These are phyloP conservation scores for Mycena sanguinolenta DNA, from an alignment of 768 basidiomycete genomes.

Conservation along the genomic window DNA sequence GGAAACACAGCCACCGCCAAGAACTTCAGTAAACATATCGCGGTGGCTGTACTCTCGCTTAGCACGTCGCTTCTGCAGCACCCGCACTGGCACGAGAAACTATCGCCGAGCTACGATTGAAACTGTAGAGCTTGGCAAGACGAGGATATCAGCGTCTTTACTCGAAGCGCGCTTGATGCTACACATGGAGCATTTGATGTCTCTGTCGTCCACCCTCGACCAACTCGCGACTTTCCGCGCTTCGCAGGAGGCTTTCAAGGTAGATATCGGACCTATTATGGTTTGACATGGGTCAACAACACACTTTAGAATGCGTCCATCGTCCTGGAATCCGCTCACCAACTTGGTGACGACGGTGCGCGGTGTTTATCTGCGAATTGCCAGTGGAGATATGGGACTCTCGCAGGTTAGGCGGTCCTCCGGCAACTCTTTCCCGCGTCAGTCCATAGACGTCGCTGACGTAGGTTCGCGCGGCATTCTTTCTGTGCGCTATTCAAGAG, in stretches of 20 bases:
- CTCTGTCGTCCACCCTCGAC: conserved; percentile 62
- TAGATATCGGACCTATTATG: not conserved
- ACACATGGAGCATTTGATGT: too few species aligned
- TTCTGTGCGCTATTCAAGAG: conserved; percentile 10
- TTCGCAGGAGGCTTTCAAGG: conserved; percentile 70
- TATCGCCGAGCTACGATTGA: too few species aligned
- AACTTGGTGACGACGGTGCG: conserved; percentile 71
- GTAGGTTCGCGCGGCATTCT: conserved; percentile 57
- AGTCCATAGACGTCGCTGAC: conserved; percentile 83
- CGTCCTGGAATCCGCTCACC: conserved; percentile 61
- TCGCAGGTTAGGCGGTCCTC: conserved; percentile 79
- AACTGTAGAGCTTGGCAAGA: too few species aligned
- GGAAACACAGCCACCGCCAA: too few species aligned
- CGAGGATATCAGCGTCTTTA: too few species aligned
- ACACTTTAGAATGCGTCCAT: conserved; percentile 66
- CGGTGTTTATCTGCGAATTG: conserved; percentile 15
- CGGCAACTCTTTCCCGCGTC: conserved; percentile 87
- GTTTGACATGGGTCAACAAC: conserved; percentile 51
- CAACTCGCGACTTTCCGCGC: conserved; percentile 68
- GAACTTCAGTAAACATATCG: too few species aligned
- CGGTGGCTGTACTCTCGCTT: too few species aligned
- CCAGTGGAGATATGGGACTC: conserved; percentile 9
- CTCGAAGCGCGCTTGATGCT: too few species aligned
- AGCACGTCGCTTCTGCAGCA: too few species aligned
- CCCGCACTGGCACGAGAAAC: too few species aligned